Conservation (phyloP, 257 asterid genomes). For the Agastache rugosa region DNA sequence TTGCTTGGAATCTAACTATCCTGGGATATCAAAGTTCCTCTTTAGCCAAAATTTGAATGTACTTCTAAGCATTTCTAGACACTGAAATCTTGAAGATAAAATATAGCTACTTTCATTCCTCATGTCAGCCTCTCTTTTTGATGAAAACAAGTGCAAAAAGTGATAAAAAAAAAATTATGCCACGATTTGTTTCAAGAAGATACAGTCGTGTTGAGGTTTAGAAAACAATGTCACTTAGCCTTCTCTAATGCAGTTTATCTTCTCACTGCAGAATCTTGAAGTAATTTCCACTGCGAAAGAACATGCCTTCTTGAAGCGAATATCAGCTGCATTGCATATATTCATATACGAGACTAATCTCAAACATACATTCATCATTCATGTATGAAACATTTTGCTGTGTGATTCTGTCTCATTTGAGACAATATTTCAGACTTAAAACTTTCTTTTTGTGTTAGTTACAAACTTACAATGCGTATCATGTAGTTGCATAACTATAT, state of each 20-base stretch:
- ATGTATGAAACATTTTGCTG: slow-evolving; percentile 8
- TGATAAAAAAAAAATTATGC: neutral
- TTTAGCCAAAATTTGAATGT: neutral
- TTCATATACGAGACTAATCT: slow-evolving; percentile 27
- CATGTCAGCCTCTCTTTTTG: neutral
- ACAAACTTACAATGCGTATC: neutral
- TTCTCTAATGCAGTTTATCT: slow-evolving; percentile 33
- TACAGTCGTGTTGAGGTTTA: slow-evolving; percentile 1
- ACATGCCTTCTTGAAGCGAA: slow-evolving; percentile 3
- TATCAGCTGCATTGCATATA: slow-evolving; percentile 24
- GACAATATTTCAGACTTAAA: slow-evolving; percentile 10
- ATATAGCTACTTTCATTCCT: neutral
- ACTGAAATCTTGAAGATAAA: neutral
- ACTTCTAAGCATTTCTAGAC: neutral
- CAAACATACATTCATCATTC: neutral
- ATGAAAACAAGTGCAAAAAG: slow-evolving; percentile 1
- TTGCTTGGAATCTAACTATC: neutral
- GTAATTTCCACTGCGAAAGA: slow-evolving; percentile 26
- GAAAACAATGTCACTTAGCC: neutral
- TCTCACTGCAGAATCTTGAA: slow-evolving; percentile 31
- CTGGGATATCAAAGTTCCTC: neutral
- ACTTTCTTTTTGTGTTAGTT: neutral
- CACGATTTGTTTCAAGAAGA: neutral
- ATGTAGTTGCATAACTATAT: slow-evolving; percentile 28
- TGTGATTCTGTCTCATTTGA: neutral